Conservation (phyloP, 805 yeast species). For the Wickerhamiella allomyrinae region DNA sequence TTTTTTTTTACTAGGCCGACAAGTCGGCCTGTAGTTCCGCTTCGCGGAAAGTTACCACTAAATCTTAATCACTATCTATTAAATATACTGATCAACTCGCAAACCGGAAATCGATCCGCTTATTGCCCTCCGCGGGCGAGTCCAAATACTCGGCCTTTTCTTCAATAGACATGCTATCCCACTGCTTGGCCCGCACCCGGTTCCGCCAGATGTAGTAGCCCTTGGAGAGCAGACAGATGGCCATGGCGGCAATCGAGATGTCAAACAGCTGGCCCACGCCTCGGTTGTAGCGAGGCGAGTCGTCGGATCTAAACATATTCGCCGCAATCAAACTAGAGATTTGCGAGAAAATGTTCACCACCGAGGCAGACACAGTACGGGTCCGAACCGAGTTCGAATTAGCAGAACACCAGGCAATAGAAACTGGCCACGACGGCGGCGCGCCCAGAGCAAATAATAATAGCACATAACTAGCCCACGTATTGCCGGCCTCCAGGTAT, state of each 20-base stretch:
- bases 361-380: constrained; percentile 49
- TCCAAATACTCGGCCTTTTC: constrained; percentile 37
- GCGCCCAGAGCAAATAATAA: constrained; percentile 18
- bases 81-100: constrained; percentile 1
- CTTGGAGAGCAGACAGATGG: constrained; percentile 17
- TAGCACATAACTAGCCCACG: constrained; percentile 23
- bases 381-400: constrained; percentile 50
- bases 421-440: constrained; percentile 18
- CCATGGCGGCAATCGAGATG: constrained; percentile 15
- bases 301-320: constrained; percentile 43
- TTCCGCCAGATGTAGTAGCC: constrained; percentile 24
- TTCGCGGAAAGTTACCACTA: too few species aligned
- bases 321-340: constrained; percentile 39
- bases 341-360: constrained; percentile 53
- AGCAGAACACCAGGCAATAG: constrained; percentile 37
- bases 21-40: too few species aligned
- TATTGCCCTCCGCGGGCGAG: constrained; percentile 42
- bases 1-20: too few species aligned
- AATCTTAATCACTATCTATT: too few species aligned
- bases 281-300: constrained; percentile 42
- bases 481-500: constrained; percentile 7
- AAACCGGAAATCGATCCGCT: constrained; percentile 40
- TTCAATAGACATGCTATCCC: constrained; percentile 38
- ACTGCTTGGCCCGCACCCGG: constrained; percentile 27
- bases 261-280: constrained; percentile 34